Base-by-base conservation (phyloP, 2,329 filamentous ascomycete genomes). In the Thelonectria discophora region DNA sequence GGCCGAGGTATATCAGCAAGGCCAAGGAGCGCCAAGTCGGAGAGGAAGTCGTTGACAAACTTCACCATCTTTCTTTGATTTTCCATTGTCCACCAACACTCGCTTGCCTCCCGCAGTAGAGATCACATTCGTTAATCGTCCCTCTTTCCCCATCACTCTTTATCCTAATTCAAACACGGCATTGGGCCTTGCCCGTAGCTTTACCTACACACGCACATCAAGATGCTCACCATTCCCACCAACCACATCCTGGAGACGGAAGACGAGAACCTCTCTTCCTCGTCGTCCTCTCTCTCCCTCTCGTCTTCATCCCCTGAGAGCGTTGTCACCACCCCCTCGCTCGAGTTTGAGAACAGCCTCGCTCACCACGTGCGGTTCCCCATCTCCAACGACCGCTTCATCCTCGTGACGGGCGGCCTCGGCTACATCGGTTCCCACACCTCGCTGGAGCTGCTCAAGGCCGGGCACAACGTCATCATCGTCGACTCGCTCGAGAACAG, bases 391-490 rank as follows among this genome's bases (percentile, higher is more conserved):
- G 55, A 52, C 27, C 57, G 42, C 30, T 77, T 77, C 60, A 78
- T 79, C 55, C 73, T 86, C 67, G 83, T 86, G 27, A 81, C 84
- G 39, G 83, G 83, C 18, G 83, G 83, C 10, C 78, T 84, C 13
- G 83, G 83, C 7, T 86, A 83, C 71, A 86, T 86, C 55, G 84
- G 84, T 27, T 85, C 82, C 2, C 84, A 86, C 70, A 86, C 84
- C 0, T 78, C 80, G 1, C 75, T 86, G 1, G 83, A 86, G 67
- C 74, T 86, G 34, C 76, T 86, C 61, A 82, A 85, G 62, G 79
- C 79, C 37, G 82, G 83, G 18, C 80, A 84, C 73, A 84, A 83
- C 64, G 83, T 86, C 32, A 77, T 86, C 58, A 77, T 81, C 51
- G 74, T 81, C 47, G 79, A 81, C 63, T 76, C 80, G 62, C 72